Evolutionary conservation across 441 rosid genomes (phyloP).

Genomic region (Flueggea neowawraea): DNA sequence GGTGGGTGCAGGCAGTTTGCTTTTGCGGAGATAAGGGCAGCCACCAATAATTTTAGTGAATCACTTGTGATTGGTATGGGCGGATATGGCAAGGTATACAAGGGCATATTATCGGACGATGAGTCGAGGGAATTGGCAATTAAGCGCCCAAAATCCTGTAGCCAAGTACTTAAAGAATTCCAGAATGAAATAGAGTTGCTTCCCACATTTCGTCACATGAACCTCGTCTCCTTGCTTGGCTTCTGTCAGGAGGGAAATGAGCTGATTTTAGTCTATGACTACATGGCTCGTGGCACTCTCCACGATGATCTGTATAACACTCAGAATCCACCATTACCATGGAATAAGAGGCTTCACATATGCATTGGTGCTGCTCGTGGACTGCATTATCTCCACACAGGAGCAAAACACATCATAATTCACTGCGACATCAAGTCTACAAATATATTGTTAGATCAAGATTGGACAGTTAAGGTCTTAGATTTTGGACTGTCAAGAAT

Average conservation of each 20-base stretch:
- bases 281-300: slow-evolving; percentile 19
- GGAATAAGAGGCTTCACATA: slow-evolving; percentile 18
- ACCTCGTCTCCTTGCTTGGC: slow-evolving; percentile 27
- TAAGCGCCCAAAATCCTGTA: slow-evolving; percentile 22
- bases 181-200: slow-evolving; percentile 22
- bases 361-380: slow-evolving; percentile 25
- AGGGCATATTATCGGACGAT: slow-evolving; percentile 17
- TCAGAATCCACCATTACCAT: slow-evolving; percentile 7
- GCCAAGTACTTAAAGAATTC: slow-evolving; percentile 20
- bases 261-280: slow-evolving; percentile 29
- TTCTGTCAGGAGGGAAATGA: slow-evolving; percentile 25
- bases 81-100: slow-evolving; percentile 32
- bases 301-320: slow-evolving; percentile 18
- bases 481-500: slow-evolving; percentile 33
- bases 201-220: slow-evolving; percentile 24
- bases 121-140: slow-evolving; percentile 20
- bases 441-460: slow-evolving; percentile 21
- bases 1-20: slow-evolving; percentile 15
- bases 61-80: slow-evolving; percentile 20
- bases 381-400: slow-evolving; percentile 20
- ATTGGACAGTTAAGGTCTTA: slow-evolving; percentile 19
- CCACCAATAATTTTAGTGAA: slow-evolving; percentile 22
- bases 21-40: slow-evolving; percentile 19
- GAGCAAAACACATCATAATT: slow-evolving; percentile 11
- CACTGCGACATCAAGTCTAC: slow-evolving; percentile 28